Evolutionary conservation across 257 asterid species (phyloP), one percentile per base, ranked within the genome.

Genomic region (Asclepias syriaca): DNA sequence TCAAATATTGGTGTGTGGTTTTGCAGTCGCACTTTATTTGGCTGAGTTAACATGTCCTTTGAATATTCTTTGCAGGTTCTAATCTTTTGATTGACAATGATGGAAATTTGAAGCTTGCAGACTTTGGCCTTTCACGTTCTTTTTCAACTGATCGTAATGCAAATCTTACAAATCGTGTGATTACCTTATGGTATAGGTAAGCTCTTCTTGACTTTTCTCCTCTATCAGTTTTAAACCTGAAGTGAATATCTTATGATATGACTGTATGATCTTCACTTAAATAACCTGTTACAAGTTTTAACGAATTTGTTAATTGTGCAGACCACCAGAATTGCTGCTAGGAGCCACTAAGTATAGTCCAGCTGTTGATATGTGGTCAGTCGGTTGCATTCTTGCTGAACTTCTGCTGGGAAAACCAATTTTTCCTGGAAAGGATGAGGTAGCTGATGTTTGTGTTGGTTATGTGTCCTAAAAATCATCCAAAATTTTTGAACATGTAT

Each of bases 291-390:
- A 8, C 51, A 24, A 24, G 74, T 70, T 78, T 54, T 48, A 65
- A 51, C 19, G 70, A 59, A 48, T 59, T 12, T 63, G 27, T 64
- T 9, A 45, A 83, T 79, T 68, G 70, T 76, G 37, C 77, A 91
- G 97, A 79, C 97, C 97, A 48, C 97, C 97, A 27, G 97, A 91
- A 74, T 84, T 91, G 88, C 85, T 91, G 73, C 95, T 91, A 9
- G 97, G 97, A 59, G 78, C 96, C 81, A 91, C 97, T 40, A 91
- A 89, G 73, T 91, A 91, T 63, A 96, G 97, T 72, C 96, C 96
- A 56, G 97, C 96, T 72, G 96, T 91, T 77, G 97, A 91, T 70
- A 86, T 91, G 96, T 91, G 97, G 97, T 91, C 97, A 5, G 97
- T 91, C 55, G 97, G 97, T 78, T 91, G 97, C 87, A 91, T 91